These are phyloP conservation scores for Houttuynia cordata DNA, from an alignment of 164 flowering plant species.

Conservation along the genomic window DNA sequence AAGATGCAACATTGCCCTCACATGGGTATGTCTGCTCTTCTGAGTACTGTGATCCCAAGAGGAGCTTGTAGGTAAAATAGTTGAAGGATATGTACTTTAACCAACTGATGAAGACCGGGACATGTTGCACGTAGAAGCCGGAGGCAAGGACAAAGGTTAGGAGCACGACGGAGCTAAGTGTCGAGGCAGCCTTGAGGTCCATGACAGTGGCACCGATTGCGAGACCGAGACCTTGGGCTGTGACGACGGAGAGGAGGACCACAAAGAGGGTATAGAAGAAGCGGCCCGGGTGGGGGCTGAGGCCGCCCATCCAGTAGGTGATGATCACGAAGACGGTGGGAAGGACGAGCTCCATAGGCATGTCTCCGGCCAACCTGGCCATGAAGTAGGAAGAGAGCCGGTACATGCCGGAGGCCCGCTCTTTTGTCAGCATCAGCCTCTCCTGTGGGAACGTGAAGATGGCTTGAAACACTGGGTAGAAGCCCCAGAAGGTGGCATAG, in stretches of 20 bases:
- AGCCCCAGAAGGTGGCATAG: conserved; percentile 6
- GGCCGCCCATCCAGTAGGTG: conserved; percentile 18
- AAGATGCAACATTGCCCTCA: conserved; percentile 4
- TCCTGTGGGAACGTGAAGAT: conserved; percentile 9
- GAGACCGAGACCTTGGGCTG: too few species aligned
- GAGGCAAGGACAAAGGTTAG: conserved; percentile 41
- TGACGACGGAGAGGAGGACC: too few species aligned
- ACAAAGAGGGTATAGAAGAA: too few species aligned
- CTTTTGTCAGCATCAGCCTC: conserved; percentile 5
- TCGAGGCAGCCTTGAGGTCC: conserved; percentile 23
- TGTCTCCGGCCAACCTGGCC: conserved; percentile 2
- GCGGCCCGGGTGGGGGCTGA: not conserved
- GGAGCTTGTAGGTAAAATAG: conserved; percentile 43
- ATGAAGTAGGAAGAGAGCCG: conserved; percentile 3
- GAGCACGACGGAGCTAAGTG: conserved; percentile 44
- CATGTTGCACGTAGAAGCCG: conserved; percentile 70
- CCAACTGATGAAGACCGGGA: conserved; percentile 58
- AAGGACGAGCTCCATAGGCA: conserved; percentile 57
- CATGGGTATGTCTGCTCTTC: conserved; percentile 33
- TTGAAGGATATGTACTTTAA: conserved; percentile 44
- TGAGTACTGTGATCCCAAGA: conserved; percentile 45
- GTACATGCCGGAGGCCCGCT: conserved; percentile 8
- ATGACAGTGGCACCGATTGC: not conserved
- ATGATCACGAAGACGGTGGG: conserved; percentile 42
- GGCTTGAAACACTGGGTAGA: conserved; percentile 7